phyloP scores from a whole-genome alignment of 345 rosid species.

The Angophora floribunda region DNA sequence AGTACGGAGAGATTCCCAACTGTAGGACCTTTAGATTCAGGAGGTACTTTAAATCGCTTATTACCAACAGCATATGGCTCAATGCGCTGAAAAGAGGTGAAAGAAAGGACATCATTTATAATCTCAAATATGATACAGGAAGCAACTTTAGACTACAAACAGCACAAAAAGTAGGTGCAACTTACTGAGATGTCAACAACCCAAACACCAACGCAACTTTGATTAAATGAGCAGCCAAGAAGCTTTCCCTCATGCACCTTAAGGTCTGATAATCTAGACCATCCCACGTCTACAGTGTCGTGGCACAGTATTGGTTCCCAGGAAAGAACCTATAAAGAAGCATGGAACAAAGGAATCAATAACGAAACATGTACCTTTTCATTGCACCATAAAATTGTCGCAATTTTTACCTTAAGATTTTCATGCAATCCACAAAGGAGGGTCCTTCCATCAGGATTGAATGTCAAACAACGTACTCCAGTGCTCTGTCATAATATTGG shows the following conservation, averaged over 20 bases:
- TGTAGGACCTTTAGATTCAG: constrained; percentile 50
- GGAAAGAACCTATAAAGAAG: constrained; percentile 61
- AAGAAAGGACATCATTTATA: background rate
- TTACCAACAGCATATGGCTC: constrained; percentile 64
- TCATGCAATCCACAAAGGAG: constrained; percentile 94
- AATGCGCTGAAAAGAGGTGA: constrained; percentile 34
- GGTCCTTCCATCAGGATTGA: constrained; percentile 93
- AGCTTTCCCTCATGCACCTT: constrained; percentile 97
- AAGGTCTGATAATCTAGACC: constrained; percentile 95
- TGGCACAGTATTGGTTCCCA: constrained; percentile 97
- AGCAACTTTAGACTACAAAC: background rate
- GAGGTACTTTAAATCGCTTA: constrained; percentile 34
- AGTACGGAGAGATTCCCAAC: constrained; percentile 43
- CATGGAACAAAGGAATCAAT: constrained; percentile 1
- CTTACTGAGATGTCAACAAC: constrained; percentile 95
- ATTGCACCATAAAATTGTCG: background rate
- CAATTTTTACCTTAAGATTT: constrained; percentile 57
- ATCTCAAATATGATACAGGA: constrained; percentile 3
- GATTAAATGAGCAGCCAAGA: constrained; percentile 97
- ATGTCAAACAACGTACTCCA: constrained; percentile 91
- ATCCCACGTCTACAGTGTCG: constrained; percentile 94
- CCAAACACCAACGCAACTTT: constrained; percentile 98
- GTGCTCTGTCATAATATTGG: constrained; percentile 30
- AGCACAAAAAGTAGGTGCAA: background rate
- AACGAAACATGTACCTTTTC: background rate